These are phyloP conservation scores for Rhodotorula sphaerocarpa DNA, from an alignment of 768 basidiomycete genomes.

Conservation along the genomic window DNA sequence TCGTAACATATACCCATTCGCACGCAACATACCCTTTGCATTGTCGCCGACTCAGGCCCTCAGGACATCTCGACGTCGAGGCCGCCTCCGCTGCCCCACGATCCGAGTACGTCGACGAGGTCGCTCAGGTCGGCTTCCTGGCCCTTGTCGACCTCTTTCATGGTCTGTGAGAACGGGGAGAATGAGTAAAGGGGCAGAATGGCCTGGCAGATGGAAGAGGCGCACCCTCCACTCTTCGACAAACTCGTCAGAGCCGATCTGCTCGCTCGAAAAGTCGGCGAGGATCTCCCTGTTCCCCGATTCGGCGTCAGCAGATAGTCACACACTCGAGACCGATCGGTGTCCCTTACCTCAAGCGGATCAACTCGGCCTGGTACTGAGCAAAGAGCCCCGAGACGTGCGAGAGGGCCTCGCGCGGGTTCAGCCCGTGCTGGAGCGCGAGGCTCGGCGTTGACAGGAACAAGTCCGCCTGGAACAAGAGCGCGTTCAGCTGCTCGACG, in stretches of 20 bases:
- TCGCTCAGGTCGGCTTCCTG: slow-evolving; percentile 34
- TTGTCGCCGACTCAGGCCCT: not conserved
- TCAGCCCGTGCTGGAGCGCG: slow-evolving; percentile 25
- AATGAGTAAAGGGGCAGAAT: too few relatives aligned
- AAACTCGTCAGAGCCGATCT: slow-evolving; percentile 29
- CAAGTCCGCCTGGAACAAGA: slow-evolving; percentile 33
- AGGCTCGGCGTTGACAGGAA: slow-evolving; percentile 24
- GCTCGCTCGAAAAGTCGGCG: slow-evolving; percentile 34
- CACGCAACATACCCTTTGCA: too few relatives aligned
- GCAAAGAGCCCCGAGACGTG: slow-evolving; percentile 29
- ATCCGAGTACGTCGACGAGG: slow-evolving; percentile 31
- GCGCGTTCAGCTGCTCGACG: slow-evolving; percentile 26
- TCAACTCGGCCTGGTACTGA: slow-evolving; percentile 32
- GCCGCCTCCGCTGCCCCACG: slow-evolving; percentile 24
- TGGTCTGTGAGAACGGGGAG: slow-evolving; percentile 1
- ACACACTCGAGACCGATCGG: not conserved
- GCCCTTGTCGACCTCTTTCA: slow-evolving; percentile 36
- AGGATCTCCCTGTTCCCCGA: slow-evolving; percentile 21
- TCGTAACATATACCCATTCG: too few relatives aligned
- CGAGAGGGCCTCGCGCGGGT: slow-evolving; percentile 31
- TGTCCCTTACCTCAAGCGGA: slow-evolving; percentile 19
- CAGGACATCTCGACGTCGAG: slow-evolving; percentile 28
- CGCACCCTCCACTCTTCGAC: slow-evolving; percentile 30
- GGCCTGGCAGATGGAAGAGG: too few relatives aligned
- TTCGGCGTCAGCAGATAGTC: not conserved